phyloP scores from a whole-genome alignment of 345 rosid species.

The Pistacia integerrima region DNA sequence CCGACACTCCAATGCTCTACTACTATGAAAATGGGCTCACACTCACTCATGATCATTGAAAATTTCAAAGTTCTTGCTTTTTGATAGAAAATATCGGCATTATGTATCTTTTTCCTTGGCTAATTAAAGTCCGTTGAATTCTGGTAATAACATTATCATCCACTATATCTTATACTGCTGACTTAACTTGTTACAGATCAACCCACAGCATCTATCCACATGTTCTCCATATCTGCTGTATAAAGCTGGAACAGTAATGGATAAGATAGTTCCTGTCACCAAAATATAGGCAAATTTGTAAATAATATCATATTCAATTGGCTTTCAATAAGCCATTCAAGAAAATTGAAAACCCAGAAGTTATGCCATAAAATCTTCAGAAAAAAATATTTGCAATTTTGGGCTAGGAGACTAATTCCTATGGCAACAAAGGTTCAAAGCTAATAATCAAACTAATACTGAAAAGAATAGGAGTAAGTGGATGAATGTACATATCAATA shows the following conservation, averaged over 20 bases:
- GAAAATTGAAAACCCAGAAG: neutral
- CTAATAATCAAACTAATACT: no score
- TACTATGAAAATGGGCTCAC: neutral
- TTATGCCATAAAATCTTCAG: constrained; percentile 1
- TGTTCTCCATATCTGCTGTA: constrained; percentile 67
- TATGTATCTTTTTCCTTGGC: constrained; percentile 67
- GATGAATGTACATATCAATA: no score
- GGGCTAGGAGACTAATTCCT: neutral
- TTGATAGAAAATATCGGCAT: constrained; percentile 8
- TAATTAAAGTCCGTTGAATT: constrained; percentile 51
- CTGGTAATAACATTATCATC: constrained; percentile 75
- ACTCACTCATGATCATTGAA: neutral
- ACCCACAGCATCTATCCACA: constrained; percentile 72
- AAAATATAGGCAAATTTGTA: constrained; percentile 18
- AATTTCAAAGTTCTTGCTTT: neutral
- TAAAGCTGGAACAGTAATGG: constrained; percentile 80
- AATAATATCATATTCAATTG: neutral
- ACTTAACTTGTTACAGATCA: constrained; percentile 61
- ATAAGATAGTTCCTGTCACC: constrained; percentile 68
- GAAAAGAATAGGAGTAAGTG: no score
- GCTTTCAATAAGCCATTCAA: neutral
- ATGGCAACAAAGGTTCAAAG: neutral
- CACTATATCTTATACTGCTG: constrained; percentile 75
- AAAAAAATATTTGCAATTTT: neutral
- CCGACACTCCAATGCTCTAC: neutral